Evolutionary conservation across 1,139 yeast genomes (phyloP).

Genomic region (Protomyces macrosporus): DNA sequence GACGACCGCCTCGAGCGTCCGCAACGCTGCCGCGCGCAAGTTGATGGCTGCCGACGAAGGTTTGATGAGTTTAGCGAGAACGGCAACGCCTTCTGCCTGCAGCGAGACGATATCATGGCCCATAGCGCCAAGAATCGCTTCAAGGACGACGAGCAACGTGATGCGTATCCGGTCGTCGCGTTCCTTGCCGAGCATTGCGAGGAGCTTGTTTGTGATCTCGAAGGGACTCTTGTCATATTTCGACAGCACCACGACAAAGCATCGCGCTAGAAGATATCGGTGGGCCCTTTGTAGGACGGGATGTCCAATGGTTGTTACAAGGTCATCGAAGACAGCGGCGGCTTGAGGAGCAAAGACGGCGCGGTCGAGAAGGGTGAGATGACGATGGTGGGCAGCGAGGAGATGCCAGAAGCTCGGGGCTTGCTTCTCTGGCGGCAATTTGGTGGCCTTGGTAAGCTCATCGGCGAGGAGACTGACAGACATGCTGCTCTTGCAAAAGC

Average conservation of each 20-base stretch:
- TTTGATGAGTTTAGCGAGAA: conserved; percentile 5
- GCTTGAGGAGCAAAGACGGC: conserved; percentile 32
- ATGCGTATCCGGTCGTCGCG: conserved; percentile 34
- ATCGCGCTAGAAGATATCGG: conserved; percentile 30
- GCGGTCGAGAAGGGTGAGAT: conserved; percentile 27
- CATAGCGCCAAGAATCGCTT: conserved; percentile 29
- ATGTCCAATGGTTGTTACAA: conserved; percentile 42
- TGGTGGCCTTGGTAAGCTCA: neutral
- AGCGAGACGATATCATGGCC: conserved; percentile 36
- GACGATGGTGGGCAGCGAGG: conserved; percentile 30
- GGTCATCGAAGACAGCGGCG: conserved; percentile 42
- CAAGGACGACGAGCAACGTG: conserved; percentile 10
- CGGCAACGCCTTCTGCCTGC: conserved; percentile 20
- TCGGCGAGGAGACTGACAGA: neutral
- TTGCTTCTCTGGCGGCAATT: conserved; percentile 28
- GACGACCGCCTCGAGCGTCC: conserved; percentile 34
- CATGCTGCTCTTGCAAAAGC: no score
- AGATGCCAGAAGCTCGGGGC: conserved; percentile 29
- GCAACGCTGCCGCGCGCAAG: conserved; percentile 34
- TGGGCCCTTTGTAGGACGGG: conserved; percentile 30
- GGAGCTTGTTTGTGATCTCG: conserved; percentile 37
- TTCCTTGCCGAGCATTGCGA: conserved; percentile 35
- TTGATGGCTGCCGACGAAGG: conserved; percentile 35
- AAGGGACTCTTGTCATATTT: conserved; percentile 34
- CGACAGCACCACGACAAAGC: conserved; percentile 29